phyloP scores from a whole-genome alignment of 192 early-diverging fungal species.

The Entomortierella chlamydospora region DNA sequence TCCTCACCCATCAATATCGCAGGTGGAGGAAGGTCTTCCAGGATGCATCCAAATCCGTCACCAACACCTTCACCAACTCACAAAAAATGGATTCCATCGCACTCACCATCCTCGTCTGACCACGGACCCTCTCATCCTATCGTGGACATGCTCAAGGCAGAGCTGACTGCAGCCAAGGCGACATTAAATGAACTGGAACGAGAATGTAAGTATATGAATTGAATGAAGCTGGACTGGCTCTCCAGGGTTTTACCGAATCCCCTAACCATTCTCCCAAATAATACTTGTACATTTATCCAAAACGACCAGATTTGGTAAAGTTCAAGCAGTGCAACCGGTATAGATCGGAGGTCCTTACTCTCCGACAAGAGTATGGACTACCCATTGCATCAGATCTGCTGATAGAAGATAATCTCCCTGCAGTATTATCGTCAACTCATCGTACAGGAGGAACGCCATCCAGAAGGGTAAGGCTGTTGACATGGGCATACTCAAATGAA shows the following conservation, averaged over 20 bases:
- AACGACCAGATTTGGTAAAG: slow-evolving; percentile 37
- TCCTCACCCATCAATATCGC: slow-evolving; percentile 53
- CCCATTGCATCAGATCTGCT: slow-evolving; percentile 43
- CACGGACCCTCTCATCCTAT: slow-evolving; percentile 51
- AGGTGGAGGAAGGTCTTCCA: slow-evolving; percentile 37
- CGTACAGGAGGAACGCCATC: slow-evolving; percentile 47
- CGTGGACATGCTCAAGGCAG: slow-evolving; percentile 54
- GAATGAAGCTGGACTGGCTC: not conserved
- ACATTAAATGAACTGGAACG: slow-evolving; percentile 54
- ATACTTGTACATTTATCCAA: not conserved
- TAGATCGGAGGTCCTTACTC: slow-evolving; percentile 39
- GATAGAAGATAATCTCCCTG: slow-evolving; percentile 37
- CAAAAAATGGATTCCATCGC: slow-evolving; percentile 51
- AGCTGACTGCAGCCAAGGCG: slow-evolving; percentile 45
- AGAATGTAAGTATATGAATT: slow-evolving; percentile 33
- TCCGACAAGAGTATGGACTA: slow-evolving; percentile 43
- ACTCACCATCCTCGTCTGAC: slow-evolving; percentile 48
- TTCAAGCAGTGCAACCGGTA: slow-evolving; percentile 48
- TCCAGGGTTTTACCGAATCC: not conserved
- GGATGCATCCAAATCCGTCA: slow-evolving; percentile 44
- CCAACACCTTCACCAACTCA: slow-evolving; percentile 51
- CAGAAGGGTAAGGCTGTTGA: slow-evolving; percentile 27
- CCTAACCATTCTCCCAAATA: too few relatives aligned
- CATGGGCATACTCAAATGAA: not conserved
- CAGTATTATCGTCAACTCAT: slow-evolving; percentile 43